These are phyloP conservation scores for Phaeoacremonium minimum DNA, from an alignment of 2,329 filamentous ascomycete genomes.

Conservation along the genomic window DNA sequence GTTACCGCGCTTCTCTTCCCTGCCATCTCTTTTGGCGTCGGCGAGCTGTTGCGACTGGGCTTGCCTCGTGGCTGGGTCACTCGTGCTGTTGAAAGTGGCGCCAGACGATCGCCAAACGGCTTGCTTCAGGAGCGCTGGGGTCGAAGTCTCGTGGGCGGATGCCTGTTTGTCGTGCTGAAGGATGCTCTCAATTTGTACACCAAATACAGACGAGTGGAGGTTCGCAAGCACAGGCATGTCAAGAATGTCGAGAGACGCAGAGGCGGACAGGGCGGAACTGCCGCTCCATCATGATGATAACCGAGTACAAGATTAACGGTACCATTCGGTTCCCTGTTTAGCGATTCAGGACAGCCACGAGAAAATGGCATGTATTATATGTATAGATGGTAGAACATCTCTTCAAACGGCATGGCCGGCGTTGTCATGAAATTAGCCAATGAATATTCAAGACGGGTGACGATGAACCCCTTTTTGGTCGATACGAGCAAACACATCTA, in stretches of 20 bases:
- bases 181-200: conserved; percentile 58
- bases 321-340: too few species aligned
- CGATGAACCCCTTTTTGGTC: too few species aligned
- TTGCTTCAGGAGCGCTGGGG: conserved; percentile 85
- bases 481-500: too few species aligned
- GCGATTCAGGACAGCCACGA: too few species aligned
- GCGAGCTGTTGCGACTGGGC: conserved; percentile 64
- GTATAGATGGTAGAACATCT: too few species aligned
- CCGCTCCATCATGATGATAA: too few species aligned
- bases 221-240: conserved; percentile 49
- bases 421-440: too few species aligned
- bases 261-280: neutral
- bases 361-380: too few species aligned
- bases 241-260: conserved; percentile 34
- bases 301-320: too few species aligned
- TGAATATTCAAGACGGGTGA: too few species aligned
- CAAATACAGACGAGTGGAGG: conserved; percentile 58
- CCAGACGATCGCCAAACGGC: conserved; percentile 43
- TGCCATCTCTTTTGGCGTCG: conserved; percentile 72
- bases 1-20: conserved; percentile 69
- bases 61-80: conserved; percentile 67
- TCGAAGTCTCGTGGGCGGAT: conserved; percentile 81
- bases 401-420: too few species aligned
- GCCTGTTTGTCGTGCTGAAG: conserved; percentile 81
- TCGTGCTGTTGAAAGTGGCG: conserved; percentile 21